These are phyloP conservation scores for Pseudomonodictys pantanalensis DNA, from an alignment of 495 filamentous ascomycete genomes.

Conservation along the genomic window DNA sequence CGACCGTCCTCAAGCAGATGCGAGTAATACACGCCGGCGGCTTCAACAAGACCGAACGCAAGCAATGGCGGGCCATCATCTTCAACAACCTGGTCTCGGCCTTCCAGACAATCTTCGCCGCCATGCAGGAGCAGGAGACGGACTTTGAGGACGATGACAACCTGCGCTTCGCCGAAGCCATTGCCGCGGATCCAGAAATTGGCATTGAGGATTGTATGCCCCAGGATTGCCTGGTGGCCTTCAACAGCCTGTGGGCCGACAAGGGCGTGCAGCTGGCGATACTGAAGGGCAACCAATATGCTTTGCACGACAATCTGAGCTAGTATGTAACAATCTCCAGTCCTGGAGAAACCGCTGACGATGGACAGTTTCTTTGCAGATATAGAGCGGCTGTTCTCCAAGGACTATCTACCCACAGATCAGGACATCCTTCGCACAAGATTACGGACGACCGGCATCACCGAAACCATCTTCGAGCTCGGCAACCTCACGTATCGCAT, in stretches of 20 bases:
- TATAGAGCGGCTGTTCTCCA: conserved; percentile 83
- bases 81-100: conserved; percentile 98
- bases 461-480: conserved; percentile 97
- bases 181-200: conserved; percentile 77
- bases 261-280: conserved; percentile 83
- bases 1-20: conserved; percentile 99
- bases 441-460: conserved; percentile 99
- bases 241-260: conserved; percentile 91
- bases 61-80: conserved; percentile 93
- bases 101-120: conserved; percentile 45
- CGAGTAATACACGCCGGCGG: conserved; percentile 82
- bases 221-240: conserved; percentile 89
- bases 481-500: conserved; percentile 97
- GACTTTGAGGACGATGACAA: conserved; percentile 42
- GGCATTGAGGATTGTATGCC: conserved; percentile 86
- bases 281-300: conserved; percentile 97
- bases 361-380: conserved; percentile 89
- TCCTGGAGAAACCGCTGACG: not conserved
- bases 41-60: conserved; percentile 73
- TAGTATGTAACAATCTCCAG: conserved; percentile 65
- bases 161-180: conserved; percentile 37
- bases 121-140: conserved; percentile 37
- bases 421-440: conserved; percentile 96
- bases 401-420: conserved; percentile 94
- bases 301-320: conserved; percentile 95